A percentile compares a stretch with the other conserved stretches of the same genome.
phyloP scores from a whole-genome alignment of 495 filamentous ascomycete genomes.

The Sordaria brevicollis region DNA sequence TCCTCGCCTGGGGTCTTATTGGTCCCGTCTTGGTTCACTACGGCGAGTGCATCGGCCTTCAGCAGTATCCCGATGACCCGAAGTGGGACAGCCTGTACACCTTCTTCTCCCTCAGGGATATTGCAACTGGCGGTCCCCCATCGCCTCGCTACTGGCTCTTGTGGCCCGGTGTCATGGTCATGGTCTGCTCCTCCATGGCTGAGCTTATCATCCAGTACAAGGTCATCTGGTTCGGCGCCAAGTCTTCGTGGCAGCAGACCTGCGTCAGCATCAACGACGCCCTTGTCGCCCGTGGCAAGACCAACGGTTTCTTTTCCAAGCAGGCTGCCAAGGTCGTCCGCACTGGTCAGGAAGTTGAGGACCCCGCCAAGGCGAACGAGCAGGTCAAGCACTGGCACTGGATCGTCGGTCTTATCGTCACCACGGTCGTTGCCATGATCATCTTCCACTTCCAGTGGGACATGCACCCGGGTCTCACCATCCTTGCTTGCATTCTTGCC shows the following conservation, averaged over 20 bases:
- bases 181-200: slow-evolving; percentile 51
- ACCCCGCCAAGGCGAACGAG: slow-evolving; percentile 42
- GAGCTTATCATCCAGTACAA: slow-evolving; percentile 53
- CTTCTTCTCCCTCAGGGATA: slow-evolving; percentile 39
- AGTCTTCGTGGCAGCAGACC: slow-evolving; percentile 38
- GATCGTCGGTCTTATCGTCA: slow-evolving; percentile 39
- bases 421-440: slow-evolving; percentile 44
- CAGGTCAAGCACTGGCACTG: slow-evolving; percentile 57
- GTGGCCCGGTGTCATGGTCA: slow-evolving; percentile 57
- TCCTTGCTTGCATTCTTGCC: slow-evolving; percentile 51
- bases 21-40: slow-evolving; percentile 51
- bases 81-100: slow-evolving; percentile 39
- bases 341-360: slow-evolving; percentile 26
- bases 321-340: slow-evolving; percentile 21
- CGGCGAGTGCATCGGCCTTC: slow-evolving; percentile 39
- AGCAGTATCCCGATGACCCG: slow-evolving; percentile 29
- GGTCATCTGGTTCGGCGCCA: slow-evolving; percentile 43
- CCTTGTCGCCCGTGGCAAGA: slow-evolving; percentile 31
- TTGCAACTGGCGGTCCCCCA: slow-evolving; percentile 35
- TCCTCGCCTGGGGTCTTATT: slow-evolving; percentile 57
- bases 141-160: slow-evolving; percentile 56
- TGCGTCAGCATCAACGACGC: slow-evolving; percentile 31
- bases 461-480: slow-evolving; percentile 48
- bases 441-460: slow-evolving; percentile 52
- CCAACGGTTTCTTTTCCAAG: slow-evolving; percentile 35